Evolutionary conservation across 805 yeast species (phyloP), one percentile per base, ranked within the genome.

Genomic region (Nakazawaea wyomingensis): DNA sequence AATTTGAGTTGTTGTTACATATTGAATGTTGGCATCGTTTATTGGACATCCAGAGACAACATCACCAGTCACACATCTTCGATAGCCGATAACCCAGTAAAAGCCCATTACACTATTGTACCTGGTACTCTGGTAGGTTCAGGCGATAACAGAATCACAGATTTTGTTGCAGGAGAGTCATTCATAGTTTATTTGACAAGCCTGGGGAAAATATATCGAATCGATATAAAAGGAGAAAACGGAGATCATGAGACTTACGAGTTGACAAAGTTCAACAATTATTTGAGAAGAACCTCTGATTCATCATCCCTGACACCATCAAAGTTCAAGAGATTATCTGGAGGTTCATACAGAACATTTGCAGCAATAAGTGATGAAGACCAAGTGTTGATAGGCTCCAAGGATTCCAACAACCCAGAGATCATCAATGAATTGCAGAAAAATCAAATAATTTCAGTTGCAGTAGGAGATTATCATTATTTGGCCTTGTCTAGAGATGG

Each of bases 391-490:
- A 46, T 72, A 13, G 80, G 79, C 4, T 45, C 55, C 14, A 53
- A 50, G 19, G 53, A 57, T 10, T 31, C 38, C 16, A 34, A 49
- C 4, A 48, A 49, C 14, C 75, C 76, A 0, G 37, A 44, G 1
- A 45, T 69, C 1, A 47, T 69, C 9, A 56, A 61, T 1, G 76
- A 71, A 35, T 50, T 77, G 11, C 80, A 76, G 50, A 60, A 71
- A 5, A 66, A 57, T 19, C 67, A 68, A 1, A 69, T 83, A 24
- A 67, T 77, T 5, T 71, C 81, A 3, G 62, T 84, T 1, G 79
- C 76, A 0, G 73, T 80, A 41, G 95, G 91, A 1, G 93, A 85
- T 56, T 78, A 82, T 53, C 95, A 85, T 55, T 67, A 57, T 24
- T 52, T 85, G 36, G 91, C 86, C 0, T 61, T 85, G n/a, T 66